Base-by-base conservation (phyloP, 73 alveolate species). In the Loxodes magnus region DNA sequence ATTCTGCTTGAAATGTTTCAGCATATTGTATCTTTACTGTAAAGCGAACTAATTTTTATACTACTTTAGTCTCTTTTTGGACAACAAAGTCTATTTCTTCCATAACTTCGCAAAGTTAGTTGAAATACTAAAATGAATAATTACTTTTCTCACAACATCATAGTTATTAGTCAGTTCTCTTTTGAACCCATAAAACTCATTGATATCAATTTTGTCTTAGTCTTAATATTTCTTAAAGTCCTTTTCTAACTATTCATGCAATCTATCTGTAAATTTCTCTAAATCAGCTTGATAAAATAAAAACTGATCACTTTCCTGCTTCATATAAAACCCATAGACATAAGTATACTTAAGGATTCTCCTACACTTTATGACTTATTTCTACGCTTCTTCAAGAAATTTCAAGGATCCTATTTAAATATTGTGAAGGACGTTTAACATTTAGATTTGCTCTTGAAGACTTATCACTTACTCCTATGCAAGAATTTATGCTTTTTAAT, bases 281-380 rank as follows among this genome's bases (percentile, higher is more conserved):
- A 88, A 59, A 56, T 70, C 56, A 53, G 68, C 93, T 51, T 88
- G 95, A 50, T 77, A 57, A 64, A 65, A 63, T 33, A 58, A 77
- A 66, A 79, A 88, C 41, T 79, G 64, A 9, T 58, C 54, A 30
- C 39, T 56, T 25, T 64, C 81, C 9, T 57, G 60, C 39, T 58
- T 51, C 65, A 84, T 56, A 61, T 67, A 90, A 65, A 58, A 90
- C 3, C 94, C 96, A 60, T 57, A 82, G 5, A 75, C 73, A 52
- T 90, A 90, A 3, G 98, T 84, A 74, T 71, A 85, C 53, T 85
- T 90, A 33, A 90, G 67, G n/a, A 90, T 82, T 43, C 74, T 24
- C 53, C 93, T 80, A 56, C 98, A 85, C 38, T 56, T 78, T 24
- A 85, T 67, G 33, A 90, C 95, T 49, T 77, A 84, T 20, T 56